Conservation (phyloP, 441 rosid species). For the Biscutella auriculata region DNA sequence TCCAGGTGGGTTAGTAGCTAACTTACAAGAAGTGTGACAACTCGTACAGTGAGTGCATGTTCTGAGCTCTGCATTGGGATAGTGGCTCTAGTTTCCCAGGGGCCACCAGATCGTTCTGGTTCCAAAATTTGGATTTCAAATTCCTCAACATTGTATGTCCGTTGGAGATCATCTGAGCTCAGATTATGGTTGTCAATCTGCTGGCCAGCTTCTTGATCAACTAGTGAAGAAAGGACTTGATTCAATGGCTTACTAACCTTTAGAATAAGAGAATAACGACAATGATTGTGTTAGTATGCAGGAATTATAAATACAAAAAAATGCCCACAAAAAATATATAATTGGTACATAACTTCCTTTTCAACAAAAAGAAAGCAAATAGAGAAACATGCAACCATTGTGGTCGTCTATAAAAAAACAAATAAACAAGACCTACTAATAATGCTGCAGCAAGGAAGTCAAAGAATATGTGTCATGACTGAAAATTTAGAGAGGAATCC, state of each 20-base stretch:
- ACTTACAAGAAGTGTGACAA: slow-evolving; percentile 85
- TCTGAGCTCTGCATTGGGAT: slow-evolving; percentile 95
- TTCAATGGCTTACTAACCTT: slow-evolving; percentile 81
- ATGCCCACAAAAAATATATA: background rate
- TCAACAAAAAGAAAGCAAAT: background rate
- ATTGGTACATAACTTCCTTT: background rate
- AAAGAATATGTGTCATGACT: slow-evolving; percentile 1
- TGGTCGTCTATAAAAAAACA: background rate
- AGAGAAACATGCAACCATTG: background rate
- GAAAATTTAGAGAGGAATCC: slow-evolving; percentile 1
- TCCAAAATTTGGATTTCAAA: slow-evolving; percentile 89
- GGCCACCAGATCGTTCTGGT: slow-evolving; percentile 79
- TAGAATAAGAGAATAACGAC: slow-evolving; percentile 16
- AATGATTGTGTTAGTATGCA: slow-evolving; percentile 8
- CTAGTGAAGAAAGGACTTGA: slow-evolving; percentile 85
- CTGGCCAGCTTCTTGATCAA: slow-evolving; percentile 95
- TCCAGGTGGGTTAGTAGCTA: slow-evolving; percentile 15
- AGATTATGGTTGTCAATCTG: slow-evolving; percentile 76
- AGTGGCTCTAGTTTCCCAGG: slow-evolving; percentile 92
- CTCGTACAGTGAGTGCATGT: slow-evolving; percentile 88
- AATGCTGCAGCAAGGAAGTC: background rate
- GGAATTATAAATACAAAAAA: background rate
- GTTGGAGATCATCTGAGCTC: slow-evolving; percentile 69
- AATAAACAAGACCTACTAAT: background rate
- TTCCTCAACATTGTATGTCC: slow-evolving; percentile 75